These are phyloP conservation scores for Aegilops umbellulata DNA, from an alignment of 176 grass and related monocot genomes.

Conservation along the genomic window DNA sequence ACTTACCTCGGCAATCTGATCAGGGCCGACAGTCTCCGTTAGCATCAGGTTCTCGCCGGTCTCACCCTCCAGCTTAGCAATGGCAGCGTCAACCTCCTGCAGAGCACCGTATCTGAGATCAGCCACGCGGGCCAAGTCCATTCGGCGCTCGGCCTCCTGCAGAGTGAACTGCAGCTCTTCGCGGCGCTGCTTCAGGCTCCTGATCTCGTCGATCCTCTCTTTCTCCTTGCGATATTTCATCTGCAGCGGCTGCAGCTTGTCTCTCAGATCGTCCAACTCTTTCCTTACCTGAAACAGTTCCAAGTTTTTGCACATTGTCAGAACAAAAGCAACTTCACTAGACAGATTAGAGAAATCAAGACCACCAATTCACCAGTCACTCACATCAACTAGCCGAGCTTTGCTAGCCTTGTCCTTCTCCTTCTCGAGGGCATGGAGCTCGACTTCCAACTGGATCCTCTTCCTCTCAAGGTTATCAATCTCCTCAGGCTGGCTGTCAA, in stretches of 20 bases:
- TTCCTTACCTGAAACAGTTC: constrained; percentile 45
- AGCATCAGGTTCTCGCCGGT: constrained; percentile 55
- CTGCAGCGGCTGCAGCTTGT: constrained; percentile 48
- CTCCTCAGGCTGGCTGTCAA: constrained; percentile 77
- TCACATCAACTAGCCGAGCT: constrained; percentile 58
- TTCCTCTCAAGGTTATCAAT: constrained; percentile 78
- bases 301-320: background rate
- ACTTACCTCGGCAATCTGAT: constrained; percentile 73
- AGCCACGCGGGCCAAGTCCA: constrained; percentile 63
- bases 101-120: constrained; percentile 53
- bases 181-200: constrained; percentile 56
- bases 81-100: constrained; percentile 48
- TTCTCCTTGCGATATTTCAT: constrained; percentile 66
- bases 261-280: constrained; percentile 62
- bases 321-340: background rate
- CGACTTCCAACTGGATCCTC: constrained; percentile 74
- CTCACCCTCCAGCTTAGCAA: constrained; percentile 59
- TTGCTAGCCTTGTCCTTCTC: constrained; percentile 90
- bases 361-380: background rate
- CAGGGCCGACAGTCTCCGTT: constrained; percentile 56
- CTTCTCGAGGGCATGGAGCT: constrained; percentile 72
- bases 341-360: background rate
- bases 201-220: constrained; percentile 53
- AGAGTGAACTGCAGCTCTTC: constrained; percentile 54
- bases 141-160: constrained; percentile 54